Conservation (phyloP, 371 early-diverging fungal genomes). For the Apophysomyces sp. region DNA sequence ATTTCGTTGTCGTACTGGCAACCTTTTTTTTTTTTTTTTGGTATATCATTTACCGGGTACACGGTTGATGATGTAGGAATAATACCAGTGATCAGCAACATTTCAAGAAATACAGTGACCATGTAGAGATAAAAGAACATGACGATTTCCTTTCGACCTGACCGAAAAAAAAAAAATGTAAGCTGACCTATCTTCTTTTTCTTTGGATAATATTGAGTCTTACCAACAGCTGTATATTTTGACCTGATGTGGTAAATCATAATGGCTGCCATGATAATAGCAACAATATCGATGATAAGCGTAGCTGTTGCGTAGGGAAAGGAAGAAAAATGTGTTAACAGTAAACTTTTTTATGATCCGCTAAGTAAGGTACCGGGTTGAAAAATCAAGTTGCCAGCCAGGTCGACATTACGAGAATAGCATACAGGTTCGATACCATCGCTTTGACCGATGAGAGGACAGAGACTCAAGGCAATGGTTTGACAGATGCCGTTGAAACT, state of each 20-base stretch:
- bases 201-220: slow-evolving; percentile 15
- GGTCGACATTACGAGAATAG: slow-evolving; percentile 91
- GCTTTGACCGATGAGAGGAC: slow-evolving; percentile 79
- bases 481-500: slow-evolving; percentile 85
- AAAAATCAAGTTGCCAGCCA: slow-evolving; percentile 78
- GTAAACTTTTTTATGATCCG: background rate
- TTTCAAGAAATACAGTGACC: slow-evolving; percentile 79
- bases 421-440: slow-evolving; percentile 87
- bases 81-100: slow-evolving; percentile 86
- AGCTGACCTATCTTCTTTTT: background rate
- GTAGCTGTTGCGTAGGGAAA: slow-evolving; percentile 51
- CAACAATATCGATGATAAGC: slow-evolving; percentile 86
- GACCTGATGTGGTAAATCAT: slow-evolving; percentile 96
- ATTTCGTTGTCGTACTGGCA: background rate
- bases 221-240: slow-evolving; percentile 97
- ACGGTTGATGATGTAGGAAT: slow-evolving; percentile 79
- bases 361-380: slow-evolving; percentile 71
- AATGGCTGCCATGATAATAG: slow-evolving; percentile 93
- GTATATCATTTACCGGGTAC: slow-evolving; percentile 85
- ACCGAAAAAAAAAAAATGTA: background rate
- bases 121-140: slow-evolving; percentile 97
- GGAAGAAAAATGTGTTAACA: background rate
- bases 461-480: slow-evolving; percentile 80
- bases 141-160: slow-evolving; percentile 95
- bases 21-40: background rate